Percentiles rank a stretch among this genome's conserved stretches.
Evolutionary conservation across 148 eudicot species (phyloP).

Genomic region (Fagopyrum esculentum): DNA sequence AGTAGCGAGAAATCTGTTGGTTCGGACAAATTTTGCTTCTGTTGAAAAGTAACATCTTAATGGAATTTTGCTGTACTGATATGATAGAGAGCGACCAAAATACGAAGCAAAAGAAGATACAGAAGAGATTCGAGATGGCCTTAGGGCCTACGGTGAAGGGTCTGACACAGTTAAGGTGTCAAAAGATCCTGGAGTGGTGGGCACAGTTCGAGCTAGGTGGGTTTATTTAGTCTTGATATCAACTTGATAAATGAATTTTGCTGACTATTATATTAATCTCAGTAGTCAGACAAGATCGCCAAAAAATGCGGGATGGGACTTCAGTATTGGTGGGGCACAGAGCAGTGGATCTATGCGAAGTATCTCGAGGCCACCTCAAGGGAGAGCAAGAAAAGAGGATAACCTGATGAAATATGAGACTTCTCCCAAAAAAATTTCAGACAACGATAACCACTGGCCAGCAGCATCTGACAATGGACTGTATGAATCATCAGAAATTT

Average conservation of each 20-base stretch:
- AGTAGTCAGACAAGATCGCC: conserved; percentile 40
- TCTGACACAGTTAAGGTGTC: conserved; percentile 74
- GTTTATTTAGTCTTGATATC: conserved; percentile 18
- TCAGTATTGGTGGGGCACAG: conserved; percentile 44
- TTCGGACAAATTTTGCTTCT: neutral
- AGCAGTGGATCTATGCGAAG: conserved; percentile 54
- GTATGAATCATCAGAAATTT: conserved; percentile 49
- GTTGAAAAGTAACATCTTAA: neutral
- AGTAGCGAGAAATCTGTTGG: neutral
- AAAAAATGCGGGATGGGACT: conserved; percentile 45
- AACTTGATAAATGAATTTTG: conserved; percentile 9
- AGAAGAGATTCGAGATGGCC: conserved; percentile 48
- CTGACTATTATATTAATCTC: conserved; percentile 28
- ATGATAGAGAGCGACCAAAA: conserved; percentile 76
- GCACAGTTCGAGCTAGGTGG: conserved; percentile 64
- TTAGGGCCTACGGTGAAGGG: conserved; percentile 50
- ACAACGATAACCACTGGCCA: conserved; percentile 46
- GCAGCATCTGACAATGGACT: conserved; percentile 48
- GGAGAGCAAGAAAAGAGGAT: conserved; percentile 65
- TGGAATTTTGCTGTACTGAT: neutral
- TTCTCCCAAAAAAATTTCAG: conserved; percentile 38
- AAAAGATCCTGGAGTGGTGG: conserved; percentile 51
- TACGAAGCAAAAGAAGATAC: conserved; percentile 63
- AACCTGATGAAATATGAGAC: conserved; percentile 30
- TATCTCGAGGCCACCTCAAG: conserved; percentile 73